Base-by-base conservation (phyloP, 768 basidiomycete species). In the Lepiota venenata region DNA sequence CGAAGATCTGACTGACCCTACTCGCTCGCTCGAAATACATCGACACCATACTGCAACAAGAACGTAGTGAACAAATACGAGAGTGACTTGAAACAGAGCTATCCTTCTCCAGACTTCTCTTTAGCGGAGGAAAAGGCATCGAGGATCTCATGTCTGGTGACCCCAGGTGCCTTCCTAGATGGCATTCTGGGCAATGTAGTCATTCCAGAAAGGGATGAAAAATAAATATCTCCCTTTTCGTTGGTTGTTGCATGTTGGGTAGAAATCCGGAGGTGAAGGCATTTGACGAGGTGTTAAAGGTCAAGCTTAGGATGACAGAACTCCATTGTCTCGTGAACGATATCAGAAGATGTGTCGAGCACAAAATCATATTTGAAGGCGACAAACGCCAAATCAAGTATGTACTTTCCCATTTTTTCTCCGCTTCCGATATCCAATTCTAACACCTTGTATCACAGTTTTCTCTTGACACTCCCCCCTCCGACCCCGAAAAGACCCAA, bases 21-120 rank as follows among this genome's bases (percentile, higher is more conserved):
- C 83, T 98, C 41, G 92, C 91, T 9, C 81, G 94, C 3, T 74
- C 77, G 38, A 88, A 88, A 63, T 96, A 96, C 62, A 74, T 96
- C 20, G 75, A 81, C 20, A 83, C 88, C 0, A 74, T 94, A 2
- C 63, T 82, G 2, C 74, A 83, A 58, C 65, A 78, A 15, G 86
- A 85, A 59, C 79, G 72, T 36, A 82, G 87, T 36, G 86, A 89
- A 61, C 71, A 74, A 2, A 59, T 74, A 11, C 75, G 73, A 47
- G 80, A 82, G 50, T 66, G 64, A 47, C 58, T 79, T 25, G 69
- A 76, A 29, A 69, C 75, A 50, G 58, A 77, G 50, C 60, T 78
- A 35, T 70, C 78, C 32, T 50, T 73, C 11, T 60, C 65, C 40
- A 69, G 78, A 55, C 50, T 79, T 49, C 58, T 75, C 35, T 57